Percentiles rank a stretch among this genome's conserved stretches.
Evolutionary conservation across 139 green algal genomes (phyloP).

Genomic region (Coccomyxa sp.): DNA sequence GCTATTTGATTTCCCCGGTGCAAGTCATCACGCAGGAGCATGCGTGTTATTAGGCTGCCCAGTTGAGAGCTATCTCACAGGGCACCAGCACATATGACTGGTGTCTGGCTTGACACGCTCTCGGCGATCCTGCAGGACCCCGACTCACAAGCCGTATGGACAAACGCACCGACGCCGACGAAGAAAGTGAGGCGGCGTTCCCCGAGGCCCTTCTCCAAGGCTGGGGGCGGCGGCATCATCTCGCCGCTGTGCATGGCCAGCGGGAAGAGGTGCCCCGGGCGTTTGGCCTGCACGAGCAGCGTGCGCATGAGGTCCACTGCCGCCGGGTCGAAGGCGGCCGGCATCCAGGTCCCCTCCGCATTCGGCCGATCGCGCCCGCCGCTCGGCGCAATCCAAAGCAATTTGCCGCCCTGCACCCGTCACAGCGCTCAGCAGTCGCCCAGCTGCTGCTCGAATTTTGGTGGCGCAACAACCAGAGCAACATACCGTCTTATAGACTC

Average conservation of each 20-base stretch:
- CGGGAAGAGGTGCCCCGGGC: constrained; percentile 80
- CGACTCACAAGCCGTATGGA: background rate
- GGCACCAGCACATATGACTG: background rate
- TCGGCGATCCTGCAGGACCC: background rate
- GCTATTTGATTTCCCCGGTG: background rate
- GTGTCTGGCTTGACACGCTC: background rate
- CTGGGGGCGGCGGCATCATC: constrained; percentile 93
- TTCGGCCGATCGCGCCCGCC: constrained; percentile 84
- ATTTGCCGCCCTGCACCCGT: constrained; percentile 65
- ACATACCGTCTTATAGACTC: too few relatives aligned
- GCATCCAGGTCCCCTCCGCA: constrained; percentile 46
- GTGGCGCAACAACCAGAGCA: too few relatives aligned
- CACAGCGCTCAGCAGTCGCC: background rate
- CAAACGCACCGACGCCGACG: constrained; percentile 22
- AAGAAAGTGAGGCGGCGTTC: constrained; percentile 76
- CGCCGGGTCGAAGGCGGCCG: constrained; percentile 76
- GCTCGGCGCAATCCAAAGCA: constrained; percentile 92
- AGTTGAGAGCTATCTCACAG: background rate
- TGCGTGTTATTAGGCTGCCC: background rate
- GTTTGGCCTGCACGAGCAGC: constrained; percentile 60
- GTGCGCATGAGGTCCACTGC: constrained; percentile 92
- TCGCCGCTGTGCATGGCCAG: constrained; percentile 87
- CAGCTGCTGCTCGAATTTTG: too few relatives aligned
- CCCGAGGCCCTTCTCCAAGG: constrained; percentile 72
- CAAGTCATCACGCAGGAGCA: background rate